Conservation (phyloP, 805 yeast genomes). For the Torulaspora microellipsoides region DNA sequence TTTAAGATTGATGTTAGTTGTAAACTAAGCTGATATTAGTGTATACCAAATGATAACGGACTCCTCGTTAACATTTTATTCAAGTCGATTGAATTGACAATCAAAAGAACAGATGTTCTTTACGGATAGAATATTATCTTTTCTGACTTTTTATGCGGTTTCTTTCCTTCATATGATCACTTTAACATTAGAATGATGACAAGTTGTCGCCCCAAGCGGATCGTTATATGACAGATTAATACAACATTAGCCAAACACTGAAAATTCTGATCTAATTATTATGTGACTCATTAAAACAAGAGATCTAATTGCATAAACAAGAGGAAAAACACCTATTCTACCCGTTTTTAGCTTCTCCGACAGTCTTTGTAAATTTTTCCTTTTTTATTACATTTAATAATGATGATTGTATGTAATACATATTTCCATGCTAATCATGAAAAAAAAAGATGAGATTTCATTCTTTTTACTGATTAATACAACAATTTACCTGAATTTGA, state of each 20-base stretch:
- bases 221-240: constrained; percentile 30
- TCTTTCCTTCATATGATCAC: not conserved
- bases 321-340: not conserved
- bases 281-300: not conserved
- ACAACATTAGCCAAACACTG: constrained; percentile 38
- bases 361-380: not conserved
- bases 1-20: not conserved
- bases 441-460: not conserved
- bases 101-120: constrained; percentile 22
- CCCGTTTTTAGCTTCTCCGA: not conserved
- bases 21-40: no score
- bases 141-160: not conserved
- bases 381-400: not conserved
- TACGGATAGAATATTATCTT: constrained; percentile 10
- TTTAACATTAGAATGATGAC: constrained; percentile 29
- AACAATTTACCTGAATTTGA: constrained; percentile 5
- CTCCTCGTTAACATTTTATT: no score
- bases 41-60: no score
- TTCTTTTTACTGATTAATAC: constrained; percentile 7
- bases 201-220: constrained; percentile 42
- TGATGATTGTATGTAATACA: constrained; percentile 11
- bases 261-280: constrained; percentile 33
- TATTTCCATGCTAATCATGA: constrained; percentile 38
- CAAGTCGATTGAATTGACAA: not conserved
- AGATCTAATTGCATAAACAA: no score